A percentile compares a stretch with the other conserved stretches of the same genome.
phyloP scores from a whole-genome alignment of 169 alveolate species.

The Plasmodium yoelii region DNA sequence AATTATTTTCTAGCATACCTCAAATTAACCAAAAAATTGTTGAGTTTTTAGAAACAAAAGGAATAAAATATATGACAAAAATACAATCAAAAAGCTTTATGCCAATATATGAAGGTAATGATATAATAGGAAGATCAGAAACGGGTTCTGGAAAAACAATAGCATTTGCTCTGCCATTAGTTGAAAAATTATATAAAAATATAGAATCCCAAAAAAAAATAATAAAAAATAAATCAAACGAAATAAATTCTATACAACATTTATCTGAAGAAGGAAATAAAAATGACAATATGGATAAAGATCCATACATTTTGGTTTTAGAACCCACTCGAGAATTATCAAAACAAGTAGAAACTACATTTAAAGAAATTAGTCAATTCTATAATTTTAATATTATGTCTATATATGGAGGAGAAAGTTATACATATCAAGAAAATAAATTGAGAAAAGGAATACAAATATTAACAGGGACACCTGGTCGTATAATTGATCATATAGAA shows the following conservation, averaged over 20 bases:
- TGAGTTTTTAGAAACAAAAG: conserved; percentile 32
- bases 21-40: conserved; percentile 50
- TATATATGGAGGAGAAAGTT: conserved; percentile 93
- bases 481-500: conserved; percentile 95
- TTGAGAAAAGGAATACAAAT: conserved; percentile 94
- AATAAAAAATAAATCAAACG: conserved; percentile 1
- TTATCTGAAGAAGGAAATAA: background rate
- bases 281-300: conserved; percentile 17
- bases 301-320: conserved; percentile 85
- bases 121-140: conserved; percentile 93
- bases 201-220: background rate
- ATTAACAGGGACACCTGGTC: conserved; percentile 98
- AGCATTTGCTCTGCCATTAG: conserved; percentile 92
- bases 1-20: conserved; percentile 10
- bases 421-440: conserved; percentile 91
- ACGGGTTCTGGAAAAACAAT: conserved; percentile 95
- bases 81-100: conserved; percentile 53
- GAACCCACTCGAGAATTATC: conserved; percentile 93
- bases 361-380: conserved; percentile 80
- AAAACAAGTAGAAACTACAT: conserved; percentile 87
- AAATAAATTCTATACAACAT: background rate
- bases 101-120: conserved; percentile 90
- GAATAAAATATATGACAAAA: conserved; percentile 66
- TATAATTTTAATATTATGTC: conserved; percentile 84
- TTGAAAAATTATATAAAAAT: conserved; percentile 73